Base-by-base conservation (phyloP, 2,329 filamentous ascomycete species). In the Xylaria sp. region DNA sequence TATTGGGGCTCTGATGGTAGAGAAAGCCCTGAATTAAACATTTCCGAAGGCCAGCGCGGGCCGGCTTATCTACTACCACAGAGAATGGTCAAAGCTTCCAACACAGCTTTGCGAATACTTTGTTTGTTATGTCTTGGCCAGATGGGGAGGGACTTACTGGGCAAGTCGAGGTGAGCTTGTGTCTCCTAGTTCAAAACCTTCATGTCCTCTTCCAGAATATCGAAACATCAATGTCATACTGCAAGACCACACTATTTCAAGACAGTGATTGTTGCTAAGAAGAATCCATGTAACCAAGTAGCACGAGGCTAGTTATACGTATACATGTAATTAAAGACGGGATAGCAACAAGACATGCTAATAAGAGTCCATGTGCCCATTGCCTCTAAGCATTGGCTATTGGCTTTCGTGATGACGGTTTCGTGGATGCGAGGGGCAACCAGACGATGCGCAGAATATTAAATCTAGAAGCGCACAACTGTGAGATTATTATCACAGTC, bases 401-500 rank as follows among this genome's bases (percentile, higher is more conserved):
- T 15, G 17, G 17, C 44, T 15, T 33, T 25, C 29, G 27, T 33
- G 1, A 44, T 13, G 25, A 35, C 25, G 27, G 38, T 43, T 15
- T 53, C 75, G 43, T 11, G 25, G 13, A 40, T 31, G 13, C 6
- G 33, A 19, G 6, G 8, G 6, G 33, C 13, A 19, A 15, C 27
- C 5, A 9, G 25, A 35, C 15, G 2, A 9, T 10, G 15, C 37
- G 7, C 13, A 11, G 13, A 11, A 15, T 8, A 19, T 21, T 11
- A n/a, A 11, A n/a, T 23, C 40, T 68, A 81, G 62, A 89, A 88
- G 56, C 80, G 72, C 60, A 83, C 74, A 57, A 89, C 74, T 0
- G 84, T 83, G 46, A 89, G 71, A 61, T 80, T 78, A 31, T 82
- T 78, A 8, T 76, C 70, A 1, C 66, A 64, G 68, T 85, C 86